These are phyloP conservation scores for Rhododendron ovatum DNA, from an alignment of 148 eudicot genomes.

Conservation along the genomic window DNA sequence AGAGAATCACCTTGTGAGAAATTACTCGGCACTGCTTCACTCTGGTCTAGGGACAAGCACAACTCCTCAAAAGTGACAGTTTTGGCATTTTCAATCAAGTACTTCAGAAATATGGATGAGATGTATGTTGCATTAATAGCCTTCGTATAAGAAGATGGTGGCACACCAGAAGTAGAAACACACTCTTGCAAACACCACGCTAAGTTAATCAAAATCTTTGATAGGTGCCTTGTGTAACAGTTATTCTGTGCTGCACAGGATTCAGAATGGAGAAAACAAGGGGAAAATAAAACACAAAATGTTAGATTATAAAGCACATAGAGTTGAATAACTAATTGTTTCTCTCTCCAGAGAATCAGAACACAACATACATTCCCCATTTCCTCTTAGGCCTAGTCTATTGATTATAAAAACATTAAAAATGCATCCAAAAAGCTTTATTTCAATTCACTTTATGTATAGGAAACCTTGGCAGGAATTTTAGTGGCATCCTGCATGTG, in stretches of 20 bases:
- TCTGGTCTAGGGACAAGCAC: slow-evolving; percentile 54
- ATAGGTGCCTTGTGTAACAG: slow-evolving; percentile 72
- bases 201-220: slow-evolving; percentile 80
- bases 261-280: neutral
- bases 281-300: neutral
- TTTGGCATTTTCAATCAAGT: slow-evolving; percentile 65
- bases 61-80: slow-evolving; percentile 61
- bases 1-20: slow-evolving; percentile 50
- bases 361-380: slow-evolving; percentile 24
- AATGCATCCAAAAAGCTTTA: neutral
- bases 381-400: slow-evolving; percentile 25
- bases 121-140: slow-evolving; percentile 77
- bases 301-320: neutral
- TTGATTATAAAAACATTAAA: slow-evolving; percentile 52
- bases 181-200: slow-evolving; percentile 84
- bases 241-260: slow-evolving; percentile 70
- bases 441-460: neutral
- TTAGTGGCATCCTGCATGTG: slow-evolving; percentile 45
- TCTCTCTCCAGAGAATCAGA: neutral
- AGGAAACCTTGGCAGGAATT: neutral
- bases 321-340: neutral
- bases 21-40: slow-evolving; percentile 53
- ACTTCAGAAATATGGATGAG: slow-evolving; percentile 73
- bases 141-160: slow-evolving; percentile 48
- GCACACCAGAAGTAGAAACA: slow-evolving; percentile 44